A percentile compares a stretch with the other conserved stretches of the same genome.
phyloP scores from a whole-genome alignment of 78 protist species.

The Cavenderia fasciculata region DNA sequence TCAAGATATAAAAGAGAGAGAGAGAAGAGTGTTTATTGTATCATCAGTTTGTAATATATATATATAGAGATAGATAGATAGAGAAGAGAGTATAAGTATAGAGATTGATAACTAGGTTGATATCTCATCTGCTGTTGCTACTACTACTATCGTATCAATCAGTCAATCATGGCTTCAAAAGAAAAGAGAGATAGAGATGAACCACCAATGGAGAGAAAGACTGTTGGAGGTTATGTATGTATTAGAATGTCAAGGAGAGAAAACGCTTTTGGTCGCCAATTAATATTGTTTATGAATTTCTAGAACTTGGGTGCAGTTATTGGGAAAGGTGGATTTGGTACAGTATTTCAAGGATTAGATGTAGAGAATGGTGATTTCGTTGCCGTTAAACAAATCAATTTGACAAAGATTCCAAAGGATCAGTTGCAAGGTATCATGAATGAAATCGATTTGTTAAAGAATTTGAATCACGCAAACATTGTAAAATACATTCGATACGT shows the following conservation, averaged over 20 bases:
- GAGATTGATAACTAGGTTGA: too few species aligned
- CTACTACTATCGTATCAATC: too few species aligned
- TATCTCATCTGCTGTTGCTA: too few species aligned
- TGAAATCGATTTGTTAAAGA: slow-evolving; percentile 90
- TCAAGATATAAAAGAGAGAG: too few species aligned
- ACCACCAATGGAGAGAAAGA: neutral
- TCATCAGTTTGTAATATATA: too few species aligned
- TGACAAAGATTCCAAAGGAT: slow-evolving; percentile 74
- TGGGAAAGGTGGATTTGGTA: slow-evolving; percentile 86
- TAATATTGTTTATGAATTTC: neutral
- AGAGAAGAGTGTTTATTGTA: too few species aligned
- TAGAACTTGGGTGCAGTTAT: slow-evolving; percentile 77
- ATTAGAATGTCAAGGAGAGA: too few species aligned
- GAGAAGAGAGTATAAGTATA: too few species aligned
- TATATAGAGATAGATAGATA: too few species aligned
- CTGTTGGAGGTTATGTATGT: neutral
- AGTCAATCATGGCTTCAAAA: neutral
- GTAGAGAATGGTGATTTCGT: slow-evolving; percentile 82
- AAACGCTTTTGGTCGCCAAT: too few species aligned
- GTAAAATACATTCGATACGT: slow-evolving; percentile 82
- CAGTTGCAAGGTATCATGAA: slow-evolving; percentile 67
- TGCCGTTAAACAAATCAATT: slow-evolving; percentile 90
- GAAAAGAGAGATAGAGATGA: neutral
- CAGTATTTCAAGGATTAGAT: slow-evolving; percentile 83
- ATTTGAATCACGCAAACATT: slow-evolving; percentile 89